Evolutionary conservation across 108 stramenopile species (phyloP).

Genomic region (Cyclotella kingstonii): DNA sequence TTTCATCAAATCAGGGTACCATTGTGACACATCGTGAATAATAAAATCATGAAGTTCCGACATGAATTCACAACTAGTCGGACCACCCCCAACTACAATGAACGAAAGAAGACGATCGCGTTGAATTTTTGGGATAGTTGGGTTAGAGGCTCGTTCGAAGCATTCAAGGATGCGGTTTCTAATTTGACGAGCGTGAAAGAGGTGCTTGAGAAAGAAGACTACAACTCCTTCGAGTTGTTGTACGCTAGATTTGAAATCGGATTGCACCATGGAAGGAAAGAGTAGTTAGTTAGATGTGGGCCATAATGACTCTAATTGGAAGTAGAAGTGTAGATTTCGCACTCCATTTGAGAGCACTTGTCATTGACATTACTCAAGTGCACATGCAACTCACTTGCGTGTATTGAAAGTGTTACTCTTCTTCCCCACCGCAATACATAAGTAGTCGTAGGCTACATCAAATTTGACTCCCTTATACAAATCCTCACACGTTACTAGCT

Average conservation of each 20-base stretch:
- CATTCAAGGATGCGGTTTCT: constrained; percentile 92
- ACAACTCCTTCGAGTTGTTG: constrained; percentile 66
- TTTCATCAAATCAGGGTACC: constrained; percentile 82
- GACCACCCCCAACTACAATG: constrained; percentile 97
- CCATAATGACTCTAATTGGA: not conserved
- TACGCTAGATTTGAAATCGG: constrained; percentile 9
- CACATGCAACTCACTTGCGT: constrained; percentile 62
- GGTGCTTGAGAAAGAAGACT: constrained; percentile 94
- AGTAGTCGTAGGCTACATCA: constrained; percentile 82
- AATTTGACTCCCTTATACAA: constrained; percentile 65
- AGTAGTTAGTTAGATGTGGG: not conserved
- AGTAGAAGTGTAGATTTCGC: constrained; percentile 22
- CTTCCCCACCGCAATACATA: constrained; percentile 86
- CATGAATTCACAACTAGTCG: constrained; percentile 95
- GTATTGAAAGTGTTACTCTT: constrained; percentile 91
- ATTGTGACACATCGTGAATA: constrained; percentile 72
- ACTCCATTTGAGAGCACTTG: too few relatives aligned
- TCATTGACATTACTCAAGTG: too few relatives aligned
- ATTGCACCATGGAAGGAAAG: too few relatives aligned
- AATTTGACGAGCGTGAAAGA: constrained; percentile 91
- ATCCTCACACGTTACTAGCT: constrained; percentile 62
- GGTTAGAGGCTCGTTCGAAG: constrained; percentile 92
- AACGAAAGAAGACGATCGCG: constrained; percentile 87
- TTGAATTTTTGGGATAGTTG: constrained; percentile 63
- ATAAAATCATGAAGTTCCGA: constrained; percentile 94